Evolutionary conservation across 208 protist species (phyloP).

Genomic region (Trypanosoma mega): DNA sequence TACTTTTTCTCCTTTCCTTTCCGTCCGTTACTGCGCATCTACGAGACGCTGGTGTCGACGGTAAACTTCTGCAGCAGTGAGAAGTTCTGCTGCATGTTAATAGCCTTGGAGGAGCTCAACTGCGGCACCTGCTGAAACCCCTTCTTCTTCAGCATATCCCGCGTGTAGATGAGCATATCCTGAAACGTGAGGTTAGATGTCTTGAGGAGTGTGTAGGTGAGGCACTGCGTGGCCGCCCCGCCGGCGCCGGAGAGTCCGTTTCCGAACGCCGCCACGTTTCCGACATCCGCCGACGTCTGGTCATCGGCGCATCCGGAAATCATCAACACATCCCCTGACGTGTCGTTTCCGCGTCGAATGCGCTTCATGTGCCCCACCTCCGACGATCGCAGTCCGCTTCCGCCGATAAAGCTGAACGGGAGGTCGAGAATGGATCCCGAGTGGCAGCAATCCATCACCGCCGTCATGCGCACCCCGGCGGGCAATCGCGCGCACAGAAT

Average conservation of each 20-base stretch:
- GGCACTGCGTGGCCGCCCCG: slow-evolving; percentile 65
- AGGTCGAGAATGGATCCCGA: slow-evolving; percentile 81
- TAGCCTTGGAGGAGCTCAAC: slow-evolving; percentile 61
- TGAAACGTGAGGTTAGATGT: slow-evolving; percentile 41
- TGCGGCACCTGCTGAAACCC: slow-evolving; percentile 71
- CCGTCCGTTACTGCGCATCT: not conserved
- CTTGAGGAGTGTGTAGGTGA: slow-evolving; percentile 60
- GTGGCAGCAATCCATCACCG: slow-evolving; percentile 92
- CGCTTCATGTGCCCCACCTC: slow-evolving; percentile 55
- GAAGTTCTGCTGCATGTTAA: slow-evolving; percentile 56
- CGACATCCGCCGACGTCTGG: slow-evolving; percentile 67
- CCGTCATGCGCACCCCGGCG: slow-evolving; percentile 57
- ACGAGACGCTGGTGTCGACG: slow-evolving; percentile 20
- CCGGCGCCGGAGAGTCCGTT: slow-evolving; percentile 53
- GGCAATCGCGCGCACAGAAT: slow-evolving; percentile 51
- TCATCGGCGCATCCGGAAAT: slow-evolving; percentile 64
- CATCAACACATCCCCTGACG: slow-evolving; percentile 54
- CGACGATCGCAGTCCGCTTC: slow-evolving; percentile 19
- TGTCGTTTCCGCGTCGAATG: slow-evolving; percentile 59
- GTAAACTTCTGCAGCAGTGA: slow-evolving; percentile 36
- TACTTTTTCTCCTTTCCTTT: not conserved
- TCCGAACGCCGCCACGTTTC: slow-evolving; percentile 43
- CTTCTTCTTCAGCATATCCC: slow-evolving; percentile 56
- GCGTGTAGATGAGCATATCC: slow-evolving; percentile 53
- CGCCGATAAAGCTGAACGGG: slow-evolving; percentile 56